Base-by-base conservation (phyloP, 306 rosid species). In the Dalbergia oliveri region DNA sequence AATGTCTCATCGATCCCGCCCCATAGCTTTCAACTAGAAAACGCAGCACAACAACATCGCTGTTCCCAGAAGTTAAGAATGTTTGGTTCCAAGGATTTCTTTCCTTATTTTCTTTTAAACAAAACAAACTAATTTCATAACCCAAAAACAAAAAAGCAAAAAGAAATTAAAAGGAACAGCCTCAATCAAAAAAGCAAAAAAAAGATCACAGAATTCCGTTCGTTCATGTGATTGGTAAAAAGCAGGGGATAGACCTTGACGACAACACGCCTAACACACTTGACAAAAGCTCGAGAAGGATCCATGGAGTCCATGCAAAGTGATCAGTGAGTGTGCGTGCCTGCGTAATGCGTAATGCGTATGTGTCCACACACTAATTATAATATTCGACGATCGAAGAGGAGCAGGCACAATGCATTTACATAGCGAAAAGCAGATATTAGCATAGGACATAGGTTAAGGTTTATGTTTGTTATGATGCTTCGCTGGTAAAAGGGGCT, bases 271-370 rank as follows among this genome's bases (percentile, higher is more conserved):
- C 37, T 89, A n/a, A 82, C 81, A 50, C 39, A 53, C 67, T 12
- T 89, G 21, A 84, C 81, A 34, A 87, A 89, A 49, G 76, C 83
- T 69, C 90, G 83, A 51, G 86, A 78, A 11, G 84, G 88, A 89
- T 89, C 86, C 83, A 80, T 83, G 79, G 77, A 21, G 62, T 39
- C 34, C 31, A 49, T 31, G 61, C 4, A 21, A 59, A 33, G 21
- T 69, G 51, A 53, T n/a, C 26, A 58, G 63, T 26, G 34, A 16
- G 19, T 15, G n/a, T 4, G 56, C 7, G 58, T 51, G 58, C 18
- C 12, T 3, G 54, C 14, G 54, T 13, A 26, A 26, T 3, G 54
- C 14, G 54, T 13, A 26, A 26, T 26, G 19, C 4, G 62, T 56
- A 31, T 37, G 41, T 5, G 5, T 37, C 5, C 7, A 4, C 62